A percentile compares a stretch with the other conserved stretches of the same genome.
Conservation (phyloP, 768 basidiomycete species). For the Pleurotus cornucopiae region DNA sequence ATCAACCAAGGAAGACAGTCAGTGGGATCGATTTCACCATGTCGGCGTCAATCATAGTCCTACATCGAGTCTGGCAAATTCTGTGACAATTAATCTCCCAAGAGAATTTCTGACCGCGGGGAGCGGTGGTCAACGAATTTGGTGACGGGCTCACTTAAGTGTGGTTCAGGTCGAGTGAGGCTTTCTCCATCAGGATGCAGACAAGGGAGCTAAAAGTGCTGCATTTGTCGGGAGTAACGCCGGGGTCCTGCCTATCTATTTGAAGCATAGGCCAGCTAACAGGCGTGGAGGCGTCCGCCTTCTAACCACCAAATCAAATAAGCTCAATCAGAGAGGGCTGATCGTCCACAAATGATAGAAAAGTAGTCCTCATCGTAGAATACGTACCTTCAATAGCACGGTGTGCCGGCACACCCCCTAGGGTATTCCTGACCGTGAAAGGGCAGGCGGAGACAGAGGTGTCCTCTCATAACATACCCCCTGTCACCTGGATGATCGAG, state of each 20-base stretch:
- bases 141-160: neutral
- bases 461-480: no score
- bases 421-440: no score
- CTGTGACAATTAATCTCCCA: neutral
- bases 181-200: conserved; percentile 2
- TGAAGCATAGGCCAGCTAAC: neutral
- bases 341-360: no score
- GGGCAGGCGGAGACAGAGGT: no score
- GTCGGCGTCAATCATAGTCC: conserved; percentile 1
- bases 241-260: neutral
- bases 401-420: no score
- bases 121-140: neutral
- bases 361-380: no score
- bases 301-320: no score
- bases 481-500: no score
- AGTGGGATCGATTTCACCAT: neutral
- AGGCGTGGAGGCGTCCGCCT: no score
- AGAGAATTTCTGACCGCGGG: neutral
- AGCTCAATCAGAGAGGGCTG: no score
- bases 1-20: neutral
- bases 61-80: neutral
- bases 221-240: neutral
- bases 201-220: neutral
- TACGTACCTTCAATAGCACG: no score
- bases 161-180: neutral